Base-by-base conservation (phyloP, 306 rosid genomes). In the Prunus dulcis region DNA sequence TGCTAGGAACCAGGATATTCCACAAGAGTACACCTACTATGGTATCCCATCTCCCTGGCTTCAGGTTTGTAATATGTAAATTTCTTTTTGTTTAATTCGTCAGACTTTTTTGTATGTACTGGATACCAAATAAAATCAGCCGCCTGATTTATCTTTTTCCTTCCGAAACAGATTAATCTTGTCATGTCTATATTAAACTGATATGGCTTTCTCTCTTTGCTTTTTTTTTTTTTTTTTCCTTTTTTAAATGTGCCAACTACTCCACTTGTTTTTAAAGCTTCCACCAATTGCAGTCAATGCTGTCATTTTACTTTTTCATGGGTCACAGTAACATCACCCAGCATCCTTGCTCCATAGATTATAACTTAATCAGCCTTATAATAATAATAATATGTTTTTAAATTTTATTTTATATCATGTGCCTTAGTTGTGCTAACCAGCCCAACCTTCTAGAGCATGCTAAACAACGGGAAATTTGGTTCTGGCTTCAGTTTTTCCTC, bases 1-100 rank as follows among this genome's bases (percentile, higher is more conserved):
- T 70, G 98, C 98, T 50, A 92, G 98, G 86, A 96, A 91, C 78
- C 99, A 91, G 84, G 99, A 96, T 88, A 82, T 96, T 83, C 99
- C 97, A 46, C 98, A 91, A 80, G 99, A 96, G 84, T 96, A 96
- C 84, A 96, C 98, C 76, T 96, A 96, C 87, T 96, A 96, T 63
- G 99, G 99, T 78, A 96, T 96, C 82, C 99, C 99, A 84, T 96
- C 99, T 81, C 99, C 99, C 69, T 96, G 98, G 99, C 99, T 96
- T 86, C 99, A 96, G 98, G 99, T 93, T 85, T 86, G 90, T 90
- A 56, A 78, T 72, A 25, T 74, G 32, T 72, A 45, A 56, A 61
- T 50, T 62, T 60, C 45, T 60, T 52, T 76, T 56, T 67, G 18
- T 76, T 67, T 18, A 2, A 10, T 66, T 72, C 22, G 7, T 23